Conservation (phyloP, 2,329 filamentous ascomycete species). For the Ophiobolus disseminans region DNA sequence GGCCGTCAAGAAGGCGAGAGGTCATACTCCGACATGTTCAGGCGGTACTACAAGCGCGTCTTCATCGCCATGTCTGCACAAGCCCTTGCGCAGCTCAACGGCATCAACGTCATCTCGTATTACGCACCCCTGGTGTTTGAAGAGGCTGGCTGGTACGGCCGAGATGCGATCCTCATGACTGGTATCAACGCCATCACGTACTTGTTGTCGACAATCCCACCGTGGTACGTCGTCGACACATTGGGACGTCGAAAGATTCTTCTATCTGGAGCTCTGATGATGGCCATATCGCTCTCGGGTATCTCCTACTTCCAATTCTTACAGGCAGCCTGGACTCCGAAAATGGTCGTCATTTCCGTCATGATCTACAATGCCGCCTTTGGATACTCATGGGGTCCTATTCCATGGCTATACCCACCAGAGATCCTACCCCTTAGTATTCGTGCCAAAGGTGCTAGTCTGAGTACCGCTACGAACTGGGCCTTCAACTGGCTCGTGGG, state of each 20-base stretch:
- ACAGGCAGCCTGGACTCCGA: conserved; percentile 78
- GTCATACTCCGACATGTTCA: conserved; percentile 93
- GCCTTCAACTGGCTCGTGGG: conserved; percentile 98
- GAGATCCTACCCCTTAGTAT: conserved; percentile 98
- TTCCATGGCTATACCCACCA: conserved; percentile 98
- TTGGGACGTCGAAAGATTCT: conserved; percentile 91
- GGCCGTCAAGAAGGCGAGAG: conserved; percentile 95
- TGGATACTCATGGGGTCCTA: conserved; percentile 96
- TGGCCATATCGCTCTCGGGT: conserved; percentile 84
- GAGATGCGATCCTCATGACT: conserved; percentile 93
- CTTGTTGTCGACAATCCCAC: conserved; percentile 87
- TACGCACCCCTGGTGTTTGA: conserved; percentile 97
- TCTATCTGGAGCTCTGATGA: conserved; percentile 85
- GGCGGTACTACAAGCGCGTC: conserved; percentile 85
- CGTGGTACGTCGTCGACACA: conserved; percentile 94
- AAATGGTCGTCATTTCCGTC: conserved; percentile 88
- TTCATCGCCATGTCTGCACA: conserved; percentile 99
- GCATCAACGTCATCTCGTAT: conserved; percentile 99
- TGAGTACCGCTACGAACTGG: conserved; percentile 97
- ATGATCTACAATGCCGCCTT: conserved; percentile 99
- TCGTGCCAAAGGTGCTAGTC: conserved; percentile 92
- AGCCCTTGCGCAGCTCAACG: conserved; percentile 92
- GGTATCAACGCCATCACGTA: conserved; percentile 95
- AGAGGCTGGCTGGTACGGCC: conserved; percentile 92
- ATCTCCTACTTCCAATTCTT: conserved; percentile 97